Evolutionary conservation across 139 green algal species (phyloP).

Genomic region (Coccomyxa sp.): DNA sequence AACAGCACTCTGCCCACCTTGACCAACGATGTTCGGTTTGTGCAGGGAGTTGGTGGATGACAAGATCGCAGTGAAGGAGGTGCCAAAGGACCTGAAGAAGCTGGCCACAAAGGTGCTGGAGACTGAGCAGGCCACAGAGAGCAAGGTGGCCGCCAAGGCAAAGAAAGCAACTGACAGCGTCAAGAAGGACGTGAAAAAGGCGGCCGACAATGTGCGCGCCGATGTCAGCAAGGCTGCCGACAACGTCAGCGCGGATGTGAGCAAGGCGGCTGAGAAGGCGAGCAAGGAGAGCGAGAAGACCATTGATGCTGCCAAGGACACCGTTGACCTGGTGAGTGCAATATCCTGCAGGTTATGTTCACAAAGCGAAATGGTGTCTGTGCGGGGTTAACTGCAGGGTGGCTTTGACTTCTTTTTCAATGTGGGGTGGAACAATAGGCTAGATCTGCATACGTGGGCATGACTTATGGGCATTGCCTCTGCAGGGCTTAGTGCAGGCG

Average conservation of each 20-base stretch:
- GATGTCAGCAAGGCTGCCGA: constrained; percentile 7
- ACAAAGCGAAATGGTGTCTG: background rate
- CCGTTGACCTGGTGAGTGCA: constrained; percentile 1
- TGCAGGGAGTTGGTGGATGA: constrained; percentile 20
- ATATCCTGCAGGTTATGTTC: background rate
- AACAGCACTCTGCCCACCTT: too few relatives aligned
- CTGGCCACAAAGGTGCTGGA: constrained; percentile 33
- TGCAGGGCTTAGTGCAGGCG: background rate
- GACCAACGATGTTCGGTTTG: background rate
- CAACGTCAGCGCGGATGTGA: background rate
- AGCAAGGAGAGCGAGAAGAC: background rate
- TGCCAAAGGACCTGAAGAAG: constrained; percentile 30
- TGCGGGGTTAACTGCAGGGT: too few relatives aligned
- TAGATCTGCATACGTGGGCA: too few relatives aligned
- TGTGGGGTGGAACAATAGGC: too few relatives aligned
- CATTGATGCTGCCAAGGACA: constrained; percentile 1
- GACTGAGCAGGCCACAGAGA: background rate
- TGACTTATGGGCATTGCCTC: too few relatives aligned
- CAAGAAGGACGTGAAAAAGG: constrained; percentile 4
- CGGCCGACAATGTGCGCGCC: background rate
- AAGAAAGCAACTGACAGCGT: background rate
- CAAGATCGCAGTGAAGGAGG: constrained; percentile 33
- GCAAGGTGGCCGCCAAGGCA: background rate
- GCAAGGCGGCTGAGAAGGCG: constrained; percentile 7
- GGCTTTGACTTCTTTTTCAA: too few relatives aligned